Evolutionary conservation across 2,329 filamentous ascomycete genomes (phyloP), one percentile per base, ranked within the genome.

Genomic region (Bipolaris oryzae): DNA sequence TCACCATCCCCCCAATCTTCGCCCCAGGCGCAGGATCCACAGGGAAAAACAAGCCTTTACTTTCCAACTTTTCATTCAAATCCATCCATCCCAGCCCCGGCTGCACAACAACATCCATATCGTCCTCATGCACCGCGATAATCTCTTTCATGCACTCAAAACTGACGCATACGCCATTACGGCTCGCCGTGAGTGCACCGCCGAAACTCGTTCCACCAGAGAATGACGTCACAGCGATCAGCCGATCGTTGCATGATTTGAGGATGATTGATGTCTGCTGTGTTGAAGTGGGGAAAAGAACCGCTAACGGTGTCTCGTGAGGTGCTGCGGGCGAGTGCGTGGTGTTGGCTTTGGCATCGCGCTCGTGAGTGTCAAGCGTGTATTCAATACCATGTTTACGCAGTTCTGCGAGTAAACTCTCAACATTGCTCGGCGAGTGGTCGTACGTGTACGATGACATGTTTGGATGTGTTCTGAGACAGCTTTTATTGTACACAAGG

Each of bases 1-100:
- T 87, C 48, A 91, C 85, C 89, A 92, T 92, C 39, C 92, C 92
- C 51, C 92, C 92, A 68, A 96, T 95, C 85, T 89, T 91, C 55
- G 92, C 92, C 7, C 92, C 91, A 25, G 92, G 92, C 50, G 92
- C 92, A n/a, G 92, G 92, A 77, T 96, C 92, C 0, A 91, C 91
- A 10, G 92, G 92, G 77, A 96, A 96, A 80, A 96, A 96, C 3
- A 96, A 82, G 9, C 89, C 89, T 23, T 72, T 69, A 53, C 88
- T 80, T 55, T 62, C 50, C 20, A 96, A 82, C 55, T 87, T 79
- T 66, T 92, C 89, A 71, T 96, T 96, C 41, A 96, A 79, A 5
- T 84, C 75, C 76, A 96, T 90, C 92, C 92, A 96, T 1, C 91
- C 90, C 11, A 96, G 82, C 1, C 89, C 91, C 61, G 85, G 43